Conservation (phyloP, 176 grass and related monocot genomes). For the Calamus simplicifolius region DNA sequence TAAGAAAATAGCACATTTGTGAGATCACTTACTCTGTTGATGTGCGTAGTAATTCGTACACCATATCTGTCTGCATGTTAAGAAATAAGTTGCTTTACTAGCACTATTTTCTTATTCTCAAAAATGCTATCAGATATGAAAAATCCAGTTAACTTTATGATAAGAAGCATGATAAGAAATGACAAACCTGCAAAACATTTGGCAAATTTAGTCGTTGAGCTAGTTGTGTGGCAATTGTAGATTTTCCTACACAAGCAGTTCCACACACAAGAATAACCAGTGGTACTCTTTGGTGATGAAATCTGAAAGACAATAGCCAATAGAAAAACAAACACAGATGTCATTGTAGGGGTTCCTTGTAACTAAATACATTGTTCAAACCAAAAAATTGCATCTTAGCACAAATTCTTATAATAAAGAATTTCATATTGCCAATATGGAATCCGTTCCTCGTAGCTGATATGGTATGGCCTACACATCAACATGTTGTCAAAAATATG, state of each 20-base stretch:
- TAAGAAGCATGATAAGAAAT: conserved; percentile 14
- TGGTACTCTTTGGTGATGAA: conserved; percentile 96
- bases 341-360: not conserved
- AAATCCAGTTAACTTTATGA: too few species aligned
- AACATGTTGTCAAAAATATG: too few species aligned
- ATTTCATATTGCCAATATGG: too few species aligned
- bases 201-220: conserved; percentile 92
- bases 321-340: not conserved
- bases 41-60: conserved; percentile 83
- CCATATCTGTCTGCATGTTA: conserved; percentile 89
- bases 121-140: not conserved
- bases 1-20: too few species aligned
- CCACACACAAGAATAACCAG: conserved; percentile 94
- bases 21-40: conserved; percentile 69
- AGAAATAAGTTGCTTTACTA: conserved; percentile 1
- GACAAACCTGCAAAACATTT: conserved; percentile 87
- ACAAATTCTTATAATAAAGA: too few species aligned
- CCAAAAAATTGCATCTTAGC: too few species aligned
- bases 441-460: too few species aligned
- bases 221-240: conserved; percentile 95
- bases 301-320: conserved; percentile 35
- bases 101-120: not conserved
- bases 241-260: conserved; percentile 96
- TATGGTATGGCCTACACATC: too few species aligned
- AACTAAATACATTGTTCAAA: not conserved